These are phyloP conservation scores for Cryptococcus sp. DNA, from an alignment of 1,284 basidiomycete species.

Conservation along the genomic window DNA sequence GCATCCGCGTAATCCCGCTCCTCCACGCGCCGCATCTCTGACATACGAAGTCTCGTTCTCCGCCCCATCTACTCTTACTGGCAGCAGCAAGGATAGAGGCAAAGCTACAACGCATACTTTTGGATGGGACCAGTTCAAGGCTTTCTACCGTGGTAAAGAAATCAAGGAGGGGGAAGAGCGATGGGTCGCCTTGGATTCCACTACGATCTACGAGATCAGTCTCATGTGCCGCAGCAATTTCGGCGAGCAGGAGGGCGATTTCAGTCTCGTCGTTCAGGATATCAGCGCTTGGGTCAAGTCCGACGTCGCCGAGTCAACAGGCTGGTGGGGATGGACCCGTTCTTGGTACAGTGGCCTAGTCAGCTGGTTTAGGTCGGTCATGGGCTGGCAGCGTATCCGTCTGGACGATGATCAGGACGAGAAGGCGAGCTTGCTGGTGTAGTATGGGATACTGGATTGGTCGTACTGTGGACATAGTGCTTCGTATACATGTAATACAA, in stretches of 20 bases:
- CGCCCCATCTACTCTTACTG: too few species aligned
- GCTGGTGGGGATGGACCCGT: background rate
- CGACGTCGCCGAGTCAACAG: background rate
- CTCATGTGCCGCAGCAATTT: slow-evolving; percentile 54
- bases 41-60: slow-evolving; percentile 55
- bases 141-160: slow-evolving; percentile 54
- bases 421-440: slow-evolving; percentile 4
- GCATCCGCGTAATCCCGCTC: slow-evolving; percentile 42
- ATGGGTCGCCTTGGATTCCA: slow-evolving; percentile 42
- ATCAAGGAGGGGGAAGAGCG: slow-evolving; percentile 35
- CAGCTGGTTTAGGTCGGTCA: slow-evolving; percentile 8
- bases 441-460: background rate
- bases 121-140: slow-evolving; percentile 52
- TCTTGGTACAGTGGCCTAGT: slow-evolving; percentile 5
- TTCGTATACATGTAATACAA: background rate
- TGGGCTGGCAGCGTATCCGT: slow-evolving; percentile 7
- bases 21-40: slow-evolving; percentile 41
- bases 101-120: slow-evolving; percentile 16
- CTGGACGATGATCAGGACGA: slow-evolving; percentile 20
- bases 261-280: slow-evolving; percentile 37
- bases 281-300: slow-evolving; percentile 20
- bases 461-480: too few species aligned
- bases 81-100: too few species aligned
- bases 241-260: slow-evolving; percentile 50
- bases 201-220: slow-evolving; percentile 41